phyloP scores from a whole-genome alignment of 306 rosid species.

The Adenanthera pavonina region DNA sequence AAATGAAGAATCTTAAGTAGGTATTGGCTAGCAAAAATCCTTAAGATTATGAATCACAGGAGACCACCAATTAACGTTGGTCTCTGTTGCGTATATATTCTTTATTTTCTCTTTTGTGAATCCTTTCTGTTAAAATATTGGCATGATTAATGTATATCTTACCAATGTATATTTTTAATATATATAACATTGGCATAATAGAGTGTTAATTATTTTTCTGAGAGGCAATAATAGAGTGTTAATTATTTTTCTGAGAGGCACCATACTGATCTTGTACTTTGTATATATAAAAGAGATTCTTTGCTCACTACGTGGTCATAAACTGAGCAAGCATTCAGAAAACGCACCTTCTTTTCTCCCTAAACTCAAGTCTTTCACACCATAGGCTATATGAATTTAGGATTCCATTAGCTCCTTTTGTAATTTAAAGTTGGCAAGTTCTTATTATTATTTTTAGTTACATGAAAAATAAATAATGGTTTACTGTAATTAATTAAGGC shows the following conservation, averaged over 20 bases:
- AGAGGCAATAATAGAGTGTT: no score
- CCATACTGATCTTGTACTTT: no score
- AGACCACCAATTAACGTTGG: constrained; percentile 40
- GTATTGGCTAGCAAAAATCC: constrained; percentile 88
- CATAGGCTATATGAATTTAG: constrained; percentile 52
- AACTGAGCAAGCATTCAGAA: no score
- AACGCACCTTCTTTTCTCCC: no score
- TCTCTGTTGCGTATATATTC: constrained; percentile 21
- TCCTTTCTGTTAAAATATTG: neutral
- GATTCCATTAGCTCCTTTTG: constrained; percentile 20
- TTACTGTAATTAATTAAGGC: constrained; percentile 28
- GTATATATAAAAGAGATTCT: no score
- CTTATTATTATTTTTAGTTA: constrained; percentile 44
- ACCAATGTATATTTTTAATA: no score
- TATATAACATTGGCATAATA: no score
- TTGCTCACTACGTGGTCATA: no score
- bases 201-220: no score
- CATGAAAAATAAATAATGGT: constrained; percentile 43
- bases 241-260: no score
- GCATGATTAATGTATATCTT: no score
- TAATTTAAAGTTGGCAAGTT: constrained; percentile 34
- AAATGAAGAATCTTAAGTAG: no score
- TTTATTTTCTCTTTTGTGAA: neutral
- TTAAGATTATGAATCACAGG: constrained; percentile 76
- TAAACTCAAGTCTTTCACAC: constrained; percentile 24